These are phyloP conservation scores for Cicer cuneatum DNA, from an alignment of 306 rosid species.

Conservation along the genomic window DNA sequence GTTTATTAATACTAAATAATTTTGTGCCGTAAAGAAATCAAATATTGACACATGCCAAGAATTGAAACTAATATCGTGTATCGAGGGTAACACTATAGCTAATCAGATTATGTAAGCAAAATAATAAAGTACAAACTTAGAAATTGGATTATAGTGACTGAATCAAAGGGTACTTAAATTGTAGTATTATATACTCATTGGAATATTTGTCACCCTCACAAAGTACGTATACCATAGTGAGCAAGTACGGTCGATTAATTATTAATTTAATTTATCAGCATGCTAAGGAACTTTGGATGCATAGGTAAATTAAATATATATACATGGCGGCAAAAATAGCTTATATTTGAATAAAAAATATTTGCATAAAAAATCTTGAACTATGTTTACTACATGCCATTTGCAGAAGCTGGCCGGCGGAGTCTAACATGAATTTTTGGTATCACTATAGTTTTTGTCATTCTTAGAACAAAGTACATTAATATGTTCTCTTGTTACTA, in stretches of 20 bases:
- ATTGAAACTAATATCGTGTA: background rate
- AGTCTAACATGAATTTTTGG: constrained; percentile 25
- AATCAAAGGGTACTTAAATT: constrained; percentile 16
- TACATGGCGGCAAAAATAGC: constrained; percentile 37
- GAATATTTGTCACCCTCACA: constrained; percentile 25
- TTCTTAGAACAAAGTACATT: constrained; percentile 28
- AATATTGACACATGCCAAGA: constrained; percentile 12
- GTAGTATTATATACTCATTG: constrained; percentile 1
- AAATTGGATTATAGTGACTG: constrained; percentile 27
- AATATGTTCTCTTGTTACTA: background rate
- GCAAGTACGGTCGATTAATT: constrained; percentile 33
- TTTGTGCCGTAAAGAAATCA: background rate
- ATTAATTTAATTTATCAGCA: constrained; percentile 8
- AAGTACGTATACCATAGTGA: constrained; percentile 32
- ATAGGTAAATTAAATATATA: background rate
- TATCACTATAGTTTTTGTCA: constrained; percentile 41
- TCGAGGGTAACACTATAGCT: background rate
- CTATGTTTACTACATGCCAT: constrained; percentile 30
- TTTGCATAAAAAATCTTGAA: constrained; percentile 1
- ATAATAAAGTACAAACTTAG: constrained; percentile 1
- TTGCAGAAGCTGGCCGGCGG: constrained; percentile 52
- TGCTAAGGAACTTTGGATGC: constrained; percentile 19
- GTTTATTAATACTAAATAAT: background rate
- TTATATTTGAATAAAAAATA: constrained; percentile 17
- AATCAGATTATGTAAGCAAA: background rate